These are phyloP conservation scores for Westerdykella aurantiaca DNA, from an alignment of 2,329 filamentous ascomycete species.

Conservation along the genomic window DNA sequence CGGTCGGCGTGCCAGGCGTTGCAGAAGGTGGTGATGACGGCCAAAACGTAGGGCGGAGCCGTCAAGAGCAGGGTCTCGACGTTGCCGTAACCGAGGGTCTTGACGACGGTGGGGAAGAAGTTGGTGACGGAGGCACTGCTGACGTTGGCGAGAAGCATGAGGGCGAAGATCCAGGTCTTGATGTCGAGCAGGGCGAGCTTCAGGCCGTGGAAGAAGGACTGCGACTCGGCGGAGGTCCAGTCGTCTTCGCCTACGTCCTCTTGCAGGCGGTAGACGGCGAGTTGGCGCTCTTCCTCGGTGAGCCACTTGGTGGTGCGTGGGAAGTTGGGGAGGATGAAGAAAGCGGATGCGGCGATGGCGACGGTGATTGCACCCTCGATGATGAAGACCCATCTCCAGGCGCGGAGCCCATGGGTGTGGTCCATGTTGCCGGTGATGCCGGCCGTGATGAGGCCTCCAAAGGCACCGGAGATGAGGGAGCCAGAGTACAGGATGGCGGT, in stretches of 20 bases:
- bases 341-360: slow-evolving; percentile 51
- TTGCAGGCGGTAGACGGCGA: slow-evolving; percentile 34
- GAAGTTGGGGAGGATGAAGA: slow-evolving; percentile 62
- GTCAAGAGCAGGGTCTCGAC: slow-evolving; percentile 48
- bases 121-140: slow-evolving; percentile 37
- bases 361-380: slow-evolving; percentile 64
- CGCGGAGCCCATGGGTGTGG: slow-evolving; percentile 49
- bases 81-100: slow-evolving; percentile 53
- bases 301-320: slow-evolving; percentile 46
- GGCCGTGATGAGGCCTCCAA: slow-evolving; percentile 57
- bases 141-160: slow-evolving; percentile 38
- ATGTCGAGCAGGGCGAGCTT: slow-evolving; percentile 37
- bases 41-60: slow-evolving; percentile 43
- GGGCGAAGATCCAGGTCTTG: slow-evolving; percentile 38
- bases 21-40: slow-evolving; percentile 54
- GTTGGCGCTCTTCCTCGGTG: slow-evolving; percentile 35
- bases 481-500: slow-evolving; percentile 64
- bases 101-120: slow-evolving; percentile 60
- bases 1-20: slow-evolving; percentile 68
- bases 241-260: slow-evolving; percentile 40
- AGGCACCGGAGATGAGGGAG: slow-evolving; percentile 64
- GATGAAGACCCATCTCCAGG: slow-evolving; percentile 65
- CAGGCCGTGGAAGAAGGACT: slow-evolving; percentile 37
- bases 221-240: slow-evolving; percentile 31
- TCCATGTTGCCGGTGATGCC: slow-evolving; percentile 63